Evolutionary conservation across 2,329 filamentous ascomycete species (phyloP), one percentile per base, ranked within the genome.

Genomic region (Phyllosticta citriasiana): DNA sequence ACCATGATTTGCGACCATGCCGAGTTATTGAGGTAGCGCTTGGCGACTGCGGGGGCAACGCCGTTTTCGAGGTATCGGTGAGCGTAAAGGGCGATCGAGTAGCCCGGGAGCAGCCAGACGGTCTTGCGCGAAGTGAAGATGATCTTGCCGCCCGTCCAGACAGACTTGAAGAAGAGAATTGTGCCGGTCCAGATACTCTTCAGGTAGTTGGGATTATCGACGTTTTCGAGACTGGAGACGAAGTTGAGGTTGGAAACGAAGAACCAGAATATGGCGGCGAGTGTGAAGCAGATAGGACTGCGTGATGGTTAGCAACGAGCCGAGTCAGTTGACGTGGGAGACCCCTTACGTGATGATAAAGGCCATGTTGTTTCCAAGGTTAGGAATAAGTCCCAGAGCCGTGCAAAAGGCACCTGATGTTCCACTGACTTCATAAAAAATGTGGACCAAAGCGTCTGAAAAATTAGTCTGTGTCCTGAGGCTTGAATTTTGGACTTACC

Each of bases 41-140:
- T 71, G 9, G 79, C 78, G 19, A 81, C 69, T 33, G 75, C 73
- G 0, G 78, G 77, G 0, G 76, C 76, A 50, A 81, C 74, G 24
- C 74, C 75, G 63, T 80, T 80, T 66, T 81, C 79, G 52, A 81
- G 74, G 63, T 80, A 81, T 24, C 79, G 71, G 64, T 81, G 79
- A 2, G 73, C 78, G 65, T 81, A 81, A 8, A 81, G 72, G 1
- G 78, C 78, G 54, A 81, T 66, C 0, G 78, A 74, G 63, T 81
- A 81, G 40, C 78, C 76, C 6, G 79, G 77, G 4, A 80, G 67
- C 27, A 81, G 72, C 79, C 79, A 81, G 64, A 80, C 67, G 65
- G 80, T 80, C 62, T 78, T 75, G 27, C 78, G 73, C 27, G 73
- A 75, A 2, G 74, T 76, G 66, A 79, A 77, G 55, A 81, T 74